These are phyloP conservation scores for Setaria italica DNA, from an alignment of 202 grass and related monocot species.

Conservation along the genomic window DNA sequence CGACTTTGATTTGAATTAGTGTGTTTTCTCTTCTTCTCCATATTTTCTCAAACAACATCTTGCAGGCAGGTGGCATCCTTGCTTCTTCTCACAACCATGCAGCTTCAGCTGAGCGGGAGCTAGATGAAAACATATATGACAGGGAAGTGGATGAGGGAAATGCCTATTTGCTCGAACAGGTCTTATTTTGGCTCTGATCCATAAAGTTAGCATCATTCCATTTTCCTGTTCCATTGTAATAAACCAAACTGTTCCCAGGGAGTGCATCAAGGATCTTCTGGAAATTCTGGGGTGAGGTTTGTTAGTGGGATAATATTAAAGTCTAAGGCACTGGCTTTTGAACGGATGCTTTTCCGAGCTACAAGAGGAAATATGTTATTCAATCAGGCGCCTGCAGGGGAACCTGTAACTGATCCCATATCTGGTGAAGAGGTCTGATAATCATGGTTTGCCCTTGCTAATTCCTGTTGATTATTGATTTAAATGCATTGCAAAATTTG, in stretches of 20 bases:
- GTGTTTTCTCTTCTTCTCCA: slow-evolving; percentile 29
- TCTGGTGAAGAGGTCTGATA: slow-evolving; percentile 93
- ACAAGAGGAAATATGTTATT: slow-evolving; percentile 98
- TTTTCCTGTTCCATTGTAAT: slow-evolving; percentile 39
- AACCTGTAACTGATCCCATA: slow-evolving; percentile 88
- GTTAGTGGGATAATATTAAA: slow-evolving; percentile 93
- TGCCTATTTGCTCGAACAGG: slow-evolving; percentile 91
- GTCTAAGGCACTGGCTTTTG: slow-evolving; percentile 93
- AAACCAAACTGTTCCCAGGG: slow-evolving; percentile 61
- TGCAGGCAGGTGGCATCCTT: slow-evolving; percentile 99
- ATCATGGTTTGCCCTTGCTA: slow-evolving; percentile 45
- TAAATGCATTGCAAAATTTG: background rate
- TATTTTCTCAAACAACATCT: slow-evolving; percentile 78
- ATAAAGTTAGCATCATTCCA: slow-evolving; percentile 20
- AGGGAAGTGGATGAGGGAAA: slow-evolving; percentile 61
- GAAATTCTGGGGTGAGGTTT: slow-evolving; percentile 89
- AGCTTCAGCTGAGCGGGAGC: slow-evolving; percentile 75
- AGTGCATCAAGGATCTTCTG: slow-evolving; percentile 57
- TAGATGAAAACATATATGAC: slow-evolving; percentile 87
- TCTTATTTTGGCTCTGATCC: slow-evolving; percentile 43
- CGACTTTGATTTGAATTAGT: slow-evolving; percentile 22
- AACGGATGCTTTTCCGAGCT: slow-evolving; percentile 97
- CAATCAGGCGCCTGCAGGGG: slow-evolving; percentile 87
- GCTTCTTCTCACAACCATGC: slow-evolving; percentile 89
- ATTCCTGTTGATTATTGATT: slow-evolving; percentile 39